phyloP scores from a whole-genome alignment of 2,329 filamentous ascomycete species.

The Pseudomassariella vexata region DNA sequence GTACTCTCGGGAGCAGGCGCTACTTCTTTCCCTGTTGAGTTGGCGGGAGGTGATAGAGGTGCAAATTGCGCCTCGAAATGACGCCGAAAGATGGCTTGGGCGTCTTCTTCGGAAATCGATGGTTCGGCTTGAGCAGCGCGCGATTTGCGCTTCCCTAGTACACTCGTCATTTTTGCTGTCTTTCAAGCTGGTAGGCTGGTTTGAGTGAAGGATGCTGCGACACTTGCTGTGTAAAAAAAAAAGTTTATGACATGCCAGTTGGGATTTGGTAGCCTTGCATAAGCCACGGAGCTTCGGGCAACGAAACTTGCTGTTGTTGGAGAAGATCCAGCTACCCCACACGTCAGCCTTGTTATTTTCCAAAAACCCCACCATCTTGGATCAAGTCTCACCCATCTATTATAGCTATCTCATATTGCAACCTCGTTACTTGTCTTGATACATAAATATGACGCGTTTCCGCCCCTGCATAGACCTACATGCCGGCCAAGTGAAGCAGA shows the following conservation, averaged over 20 bases:
- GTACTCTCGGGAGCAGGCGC: too few species aligned
- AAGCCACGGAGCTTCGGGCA: neutral
- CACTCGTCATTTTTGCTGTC: constrained; percentile 30
- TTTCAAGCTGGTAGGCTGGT: constrained; percentile 1
- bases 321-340: too few species aligned
- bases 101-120: constrained; percentile 39
- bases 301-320: too few species aligned
- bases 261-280: constrained; percentile 1
- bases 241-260: too few species aligned
- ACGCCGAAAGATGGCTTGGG: constrained; percentile 70
- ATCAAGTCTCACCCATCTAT: too few species aligned
- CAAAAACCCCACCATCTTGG: too few species aligned
- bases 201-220: too few species aligned
- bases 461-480: constrained; percentile 96
- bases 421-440: too few species aligned
- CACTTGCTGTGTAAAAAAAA: too few species aligned
- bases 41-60: constrained; percentile 44
- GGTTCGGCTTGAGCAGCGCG: constrained; percentile 14
- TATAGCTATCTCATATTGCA: too few species aligned
- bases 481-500: constrained; percentile 96
- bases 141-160: constrained; percentile 46
- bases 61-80: constrained; percentile 88
- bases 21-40: constrained; percentile 1
- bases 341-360: neutral
- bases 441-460: constrained; percentile 98